Evolutionary conservation across 140 eudicot genomes (phyloP), one percentile per base, ranked within the genome.

Genomic region (Eryngium alpinum): DNA sequence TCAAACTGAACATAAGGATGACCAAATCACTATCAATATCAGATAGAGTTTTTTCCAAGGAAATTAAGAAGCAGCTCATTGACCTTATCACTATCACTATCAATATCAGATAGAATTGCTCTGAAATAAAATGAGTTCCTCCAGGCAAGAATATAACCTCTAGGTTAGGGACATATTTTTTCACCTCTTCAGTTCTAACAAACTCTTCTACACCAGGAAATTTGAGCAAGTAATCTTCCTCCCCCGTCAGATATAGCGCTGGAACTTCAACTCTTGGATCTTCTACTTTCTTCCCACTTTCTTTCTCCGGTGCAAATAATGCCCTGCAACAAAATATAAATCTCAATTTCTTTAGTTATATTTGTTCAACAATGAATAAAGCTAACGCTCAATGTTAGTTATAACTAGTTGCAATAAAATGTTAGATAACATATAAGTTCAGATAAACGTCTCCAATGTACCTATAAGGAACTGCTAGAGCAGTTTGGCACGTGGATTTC

Each of bases 51-150:
- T 38, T 4, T 38, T 38, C 46, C 46, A 59, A 88, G 93, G 84
- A 93, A 93, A 32, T 65, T 49, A 34, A 89, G 86, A 67, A 93
- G 85, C 43, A 84, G 84, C 74, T 71, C 78, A 87, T 93, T 93
- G 57, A 93, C 86, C 71, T 82, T 79, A 53, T 87, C 87, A 17
- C n/a, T n/a, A n/a, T n/a, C n/a, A n/a, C n/a, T n/a, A n/a, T n/a
- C n/a, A n/a, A n/a, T n/a, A n/a, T n/a, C n/a, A n/a, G n/a, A n/a
- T 96, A 94, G 56, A 89, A 88, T 52, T 93, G 94, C 81, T 91
- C 97, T 46, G 86, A 92, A 80, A 86, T 90, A 32, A 93, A 91
- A 87, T 91, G 97, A 77, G 78, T 80, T 51, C 96, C 97, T 86
- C 84, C 90, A 1, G 94, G 85, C 83, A 93, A 25, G 63, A 74